Evolutionary conservation across 306 rosid species (phyloP), one percentile per base, ranked within the genome.

Genomic region (Sesbania bispinosa): DNA sequence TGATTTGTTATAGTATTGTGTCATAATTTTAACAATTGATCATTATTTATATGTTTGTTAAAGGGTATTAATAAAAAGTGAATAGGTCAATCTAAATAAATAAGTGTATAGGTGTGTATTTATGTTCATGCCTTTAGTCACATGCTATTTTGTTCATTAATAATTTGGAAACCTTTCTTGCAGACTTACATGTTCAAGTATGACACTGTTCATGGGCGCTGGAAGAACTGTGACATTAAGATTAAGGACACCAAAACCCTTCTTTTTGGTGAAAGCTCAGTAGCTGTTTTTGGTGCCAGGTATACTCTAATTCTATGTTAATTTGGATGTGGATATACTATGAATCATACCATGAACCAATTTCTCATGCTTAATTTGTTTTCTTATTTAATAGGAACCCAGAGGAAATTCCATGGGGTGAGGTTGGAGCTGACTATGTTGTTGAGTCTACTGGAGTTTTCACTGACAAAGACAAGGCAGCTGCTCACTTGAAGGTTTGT

Each of bases 381-480:
- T 41, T 42, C 1, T 18, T 13, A 16, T 4, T 45, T 6, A 33
- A 11, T 57, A 76, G 86, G 82, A 78, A 78, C 36, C 88, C 87
- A 0, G 83, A 79, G 36, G 87, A 82, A 69, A 84, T 87, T 79
- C 87, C 92, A 13, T 84, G 92, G 92, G 85, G 78, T 20, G 41
- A 77, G 59, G 76, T 68, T 0, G 85, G 88, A 43, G 88, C 88
- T 20, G 87, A 84, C 0, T 84, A 5, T 77, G 85, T 87, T n/a
- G 91, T 84, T 1, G 87, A 84, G 77, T 87, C 92, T 10, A 90
- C 94, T 9, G 97, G 97, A 50, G 97, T 90, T 55, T 90, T 90
- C 83, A 90, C 97, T 5, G 97, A 90, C 66, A 81, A 90, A 79
- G 88, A 86, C 75, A 90, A 90, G 67, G 97, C 97, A 1, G 84